A percentile compares a stretch with the other conserved stretches of the same genome.
phyloP scores from a whole-genome alignment of 345 rosid genomes.

The Rubroshorea leprosula region DNA sequence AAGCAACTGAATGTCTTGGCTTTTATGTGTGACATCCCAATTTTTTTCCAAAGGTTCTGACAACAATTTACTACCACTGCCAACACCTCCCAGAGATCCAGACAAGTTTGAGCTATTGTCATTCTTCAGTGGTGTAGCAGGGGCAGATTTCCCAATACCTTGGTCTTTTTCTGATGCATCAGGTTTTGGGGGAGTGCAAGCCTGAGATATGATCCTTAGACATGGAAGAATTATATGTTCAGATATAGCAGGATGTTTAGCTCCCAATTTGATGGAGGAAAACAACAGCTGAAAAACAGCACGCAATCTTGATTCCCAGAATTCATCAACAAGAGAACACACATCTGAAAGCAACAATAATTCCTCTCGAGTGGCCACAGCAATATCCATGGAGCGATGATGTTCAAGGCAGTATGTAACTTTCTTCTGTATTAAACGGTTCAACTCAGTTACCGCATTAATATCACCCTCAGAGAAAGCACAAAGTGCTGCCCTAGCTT shows the following conservation, averaged over 20 bases:
- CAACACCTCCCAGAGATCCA: slow-evolving; percentile 37
- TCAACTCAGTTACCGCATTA: slow-evolving; percentile 78
- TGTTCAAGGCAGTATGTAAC: slow-evolving; percentile 97
- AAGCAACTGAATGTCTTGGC: slow-evolving; percentile 72
- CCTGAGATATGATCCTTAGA: slow-evolving; percentile 85
- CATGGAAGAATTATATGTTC: slow-evolving; percentile 98
- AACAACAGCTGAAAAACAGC: slow-evolving; percentile 89
- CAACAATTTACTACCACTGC: slow-evolving; percentile 31
- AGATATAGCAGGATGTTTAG: slow-evolving; percentile 96
- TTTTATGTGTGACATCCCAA: slow-evolving; percentile 57
- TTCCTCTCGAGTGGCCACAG: slow-evolving; percentile 89
- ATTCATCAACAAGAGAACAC: slow-evolving; percentile 91
- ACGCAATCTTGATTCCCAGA: slow-evolving; percentile 96
- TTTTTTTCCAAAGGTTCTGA: slow-evolving; percentile 57
- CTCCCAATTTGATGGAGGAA: slow-evolving; percentile 92
- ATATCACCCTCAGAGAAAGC: slow-evolving; percentile 91
- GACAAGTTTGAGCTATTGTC: slow-evolving; percentile 41
- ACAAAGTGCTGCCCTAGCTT: slow-evolving; percentile 91
- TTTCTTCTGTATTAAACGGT: slow-evolving; percentile 85
- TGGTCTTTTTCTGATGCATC: slow-evolving; percentile 80
- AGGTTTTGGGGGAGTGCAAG: slow-evolving; percentile 98
- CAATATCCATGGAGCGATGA: slow-evolving; percentile 97
- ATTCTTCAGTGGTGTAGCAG: slow-evolving; percentile 50
- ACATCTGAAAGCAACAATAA: slow-evolving; percentile 90
- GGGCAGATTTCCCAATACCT: slow-evolving; percentile 41